Evolutionary conservation across 2,329 filamentous ascomycete genomes (phyloP), one percentile per base, ranked within the genome.

Genomic region (Knufia petricola): DNA sequence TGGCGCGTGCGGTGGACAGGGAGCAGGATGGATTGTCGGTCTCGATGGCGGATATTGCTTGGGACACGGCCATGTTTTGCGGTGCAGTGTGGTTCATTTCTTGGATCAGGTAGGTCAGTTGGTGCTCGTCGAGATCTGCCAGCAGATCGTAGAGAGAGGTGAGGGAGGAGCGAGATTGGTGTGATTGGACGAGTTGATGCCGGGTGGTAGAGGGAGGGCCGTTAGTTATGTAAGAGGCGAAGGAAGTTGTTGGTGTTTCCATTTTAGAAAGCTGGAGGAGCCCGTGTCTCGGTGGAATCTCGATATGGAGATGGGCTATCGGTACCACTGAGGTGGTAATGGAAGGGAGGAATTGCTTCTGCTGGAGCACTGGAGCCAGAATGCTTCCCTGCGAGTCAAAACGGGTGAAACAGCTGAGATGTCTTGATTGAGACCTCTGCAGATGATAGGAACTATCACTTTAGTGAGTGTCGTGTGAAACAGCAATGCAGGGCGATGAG

Each of bases 361-460:
- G 28, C n/a, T 31, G 19, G 24, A 44, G 17, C 12, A 17, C 41
- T 31, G 24, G 41, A 31, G 32, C 28, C 9, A 30, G 37, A 50
- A 55, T 57, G 58, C 52, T 49, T 56, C 55, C 50, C 58, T 55
- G 31, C 58, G 60, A 55, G 57, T 52, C 45, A 61, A 54, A 44
- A 56, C 45, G 20, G 15, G 7, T 37, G 32, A 38, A 19, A 39
- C 32, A 36, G 17, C 23, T 21, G 17, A 21, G 30, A 13, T 38
- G 32, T 47, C 44, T 26, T 26, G 34, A 21, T 8, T 28, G 20
- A 37, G 32, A 39, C 21, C 12, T 38, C 38, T 47, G 44, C 44
- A 17, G 21, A 26, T 38, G 23, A 28, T 21, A 42, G 28, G 39
- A 21, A 15, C 21, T n/a, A 42, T n/a, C n/a, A n/a, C n/a, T n/a